Base-by-base conservation (phyloP, 345 rosid species). In the Hypericum perforatum region DNA sequence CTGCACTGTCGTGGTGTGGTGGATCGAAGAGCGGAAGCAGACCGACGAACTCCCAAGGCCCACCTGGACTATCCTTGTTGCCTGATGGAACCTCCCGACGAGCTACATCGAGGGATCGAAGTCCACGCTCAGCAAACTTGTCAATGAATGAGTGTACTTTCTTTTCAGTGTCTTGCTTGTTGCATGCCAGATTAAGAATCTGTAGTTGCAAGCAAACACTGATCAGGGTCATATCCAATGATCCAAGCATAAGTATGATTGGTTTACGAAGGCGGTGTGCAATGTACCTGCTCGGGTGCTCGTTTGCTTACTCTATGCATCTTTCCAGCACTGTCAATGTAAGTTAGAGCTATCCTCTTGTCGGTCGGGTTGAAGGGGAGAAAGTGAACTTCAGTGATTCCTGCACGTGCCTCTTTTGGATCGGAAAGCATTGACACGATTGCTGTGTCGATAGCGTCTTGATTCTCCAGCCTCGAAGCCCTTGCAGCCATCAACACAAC, bases 231-330 rank as follows among this genome's bases (percentile, higher is more conserved):
- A 1, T 22, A 22, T 22, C 32, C 32, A 1, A 22, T 22, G 32
- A 22, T 22, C 32, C 32, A 4, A 22, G 4, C 32, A 22, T 22
- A 22, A 4, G 4, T 22, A n/a, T 41, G 7, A 41, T 41, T 41
- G 9, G 11, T 7, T 7, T 41, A 9, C 9, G 9, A 42, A 6
- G 12, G 9, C 3, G 12, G 3, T 42, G 12, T 42, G 3, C 7
- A 42, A 9, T 42, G 5, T 67, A 84, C 94, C 94, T 87, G 89
- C 56, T 87, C 96, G 2, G 95, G 98, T n/a, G 98, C 98, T 45
- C 98, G 96, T 87, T 91, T 91, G 87, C 95, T 91, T 49, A 75
- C 87, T 49, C 96, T 72, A 52, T 87, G 86, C 98, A 84, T 79
- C 53, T 75, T 75, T 39, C 92, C 87, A 45, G 62, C 54, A 49